These are phyloP conservation scores for Yamadazyma membranifaciens DNA, from an alignment of 1,139 yeast genomes.

Conservation along the genomic window DNA sequence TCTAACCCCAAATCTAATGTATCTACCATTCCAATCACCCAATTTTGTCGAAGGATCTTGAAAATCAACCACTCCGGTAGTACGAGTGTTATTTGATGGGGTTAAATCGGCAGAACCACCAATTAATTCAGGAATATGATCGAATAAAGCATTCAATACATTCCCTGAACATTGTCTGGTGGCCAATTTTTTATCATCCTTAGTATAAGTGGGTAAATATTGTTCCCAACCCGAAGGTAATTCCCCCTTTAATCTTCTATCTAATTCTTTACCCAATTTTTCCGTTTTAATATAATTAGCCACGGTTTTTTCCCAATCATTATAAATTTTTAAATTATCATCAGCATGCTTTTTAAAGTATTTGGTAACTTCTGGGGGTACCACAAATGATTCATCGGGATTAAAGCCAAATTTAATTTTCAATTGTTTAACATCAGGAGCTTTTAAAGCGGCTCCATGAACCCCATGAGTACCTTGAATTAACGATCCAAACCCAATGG, in stretches of 20 bases:
- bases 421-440: conserved; percentile 88
- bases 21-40: conserved; percentile 90
- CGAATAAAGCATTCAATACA: conserved; percentile 64
- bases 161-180: conserved; percentile 94
- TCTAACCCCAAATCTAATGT: conserved; percentile 97
- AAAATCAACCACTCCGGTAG: conserved; percentile 84
- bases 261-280: conserved; percentile 66
- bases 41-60: conserved; percentile 81
- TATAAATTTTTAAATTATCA: conserved; percentile 59
- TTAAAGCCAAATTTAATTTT: conserved; percentile 85
- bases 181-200: conserved; percentile 81
- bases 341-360: conserved; percentile 58
- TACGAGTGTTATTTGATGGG: conserved; percentile 94
- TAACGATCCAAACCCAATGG: conserved; percentile 93
- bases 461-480: conserved; percentile 86
- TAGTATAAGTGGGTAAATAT: conserved; percentile 73
- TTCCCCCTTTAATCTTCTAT: conserved; percentile 77
- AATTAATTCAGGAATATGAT: conserved; percentile 77
- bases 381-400: conserved; percentile 76
- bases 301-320: conserved; percentile 70
- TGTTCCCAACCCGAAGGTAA: conserved; percentile 85
- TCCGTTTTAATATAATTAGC: conserved; percentile 62
- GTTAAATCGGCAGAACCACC: conserved; percentile 99
- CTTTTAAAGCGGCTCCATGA: conserved; percentile 95
- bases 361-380: conserved; percentile 81